Conservation (phyloP, 768 basidiomycete genomes). For the Leucocoprinus birnbaumii region DNA sequence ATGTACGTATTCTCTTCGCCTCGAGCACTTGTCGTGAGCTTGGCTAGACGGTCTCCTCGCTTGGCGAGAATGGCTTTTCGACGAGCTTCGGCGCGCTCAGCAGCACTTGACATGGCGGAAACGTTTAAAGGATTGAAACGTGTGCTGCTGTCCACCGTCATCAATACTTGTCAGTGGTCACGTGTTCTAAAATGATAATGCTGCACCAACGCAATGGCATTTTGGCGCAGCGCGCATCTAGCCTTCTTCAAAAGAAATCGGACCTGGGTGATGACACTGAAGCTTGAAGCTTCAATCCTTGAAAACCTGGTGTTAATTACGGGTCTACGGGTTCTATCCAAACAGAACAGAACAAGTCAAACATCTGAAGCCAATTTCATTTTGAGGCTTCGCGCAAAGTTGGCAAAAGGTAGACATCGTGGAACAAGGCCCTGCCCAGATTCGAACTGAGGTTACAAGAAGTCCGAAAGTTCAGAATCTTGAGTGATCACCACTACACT, state of each 20-base stretch:
- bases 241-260: too few species aligned
- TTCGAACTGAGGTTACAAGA: constrained; percentile 23
- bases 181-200: too few species aligned
- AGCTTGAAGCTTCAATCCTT: too few species aligned
- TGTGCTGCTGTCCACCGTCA: background rate
- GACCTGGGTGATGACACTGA: too few species aligned
- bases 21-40: constrained; percentile 69
- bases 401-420: background rate
- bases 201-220: too few species aligned
- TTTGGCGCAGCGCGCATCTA: too few species aligned
- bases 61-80: constrained; percentile 73
- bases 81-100: constrained; percentile 76
- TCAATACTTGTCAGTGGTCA: too few species aligned
- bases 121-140: background rate
- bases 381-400: too few species aligned
- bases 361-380: too few species aligned
- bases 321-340: too few species aligned
- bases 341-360: too few species aligned
- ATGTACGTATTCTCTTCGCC: constrained; percentile 64
- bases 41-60: constrained; percentile 72
- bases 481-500: constrained; percentile 22
- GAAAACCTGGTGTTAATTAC: too few species aligned
- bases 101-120: constrained; percentile 35
- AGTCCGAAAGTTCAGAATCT: constrained; percentile 14
- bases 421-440: constrained; percentile 19